A percentile compares a stretch with the other conserved stretches of the same genome.
phyloP scores from a whole-genome alignment of 805 yeast species.

The Kazachstania taianensis region DNA sequence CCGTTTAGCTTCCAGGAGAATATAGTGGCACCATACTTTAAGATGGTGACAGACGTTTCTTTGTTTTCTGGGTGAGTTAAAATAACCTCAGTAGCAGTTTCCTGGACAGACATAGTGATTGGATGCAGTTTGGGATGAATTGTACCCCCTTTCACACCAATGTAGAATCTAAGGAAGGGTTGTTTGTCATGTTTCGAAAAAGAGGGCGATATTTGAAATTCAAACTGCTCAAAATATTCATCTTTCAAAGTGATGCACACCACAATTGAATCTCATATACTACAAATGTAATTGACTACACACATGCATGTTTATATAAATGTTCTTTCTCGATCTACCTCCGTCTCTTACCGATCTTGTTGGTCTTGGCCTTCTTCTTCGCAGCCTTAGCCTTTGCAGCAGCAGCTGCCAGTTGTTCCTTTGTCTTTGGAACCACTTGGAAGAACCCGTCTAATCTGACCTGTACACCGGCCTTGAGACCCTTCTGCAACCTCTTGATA shows the following conservation, averaged over 20 bases:
- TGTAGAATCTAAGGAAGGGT: neutral
- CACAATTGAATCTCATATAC: too few relatives aligned
- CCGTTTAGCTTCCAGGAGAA: conserved; percentile 69
- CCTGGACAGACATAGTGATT: conserved; percentile 57
- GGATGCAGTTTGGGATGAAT: too few relatives aligned
- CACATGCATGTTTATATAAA: too few relatives aligned
- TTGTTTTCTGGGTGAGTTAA: conserved; percentile 45
- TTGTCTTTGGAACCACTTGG: conserved; percentile 49
- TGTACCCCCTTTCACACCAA: too few relatives aligned
- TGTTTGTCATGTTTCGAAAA: neutral
- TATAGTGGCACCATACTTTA: conserved; percentile 84
- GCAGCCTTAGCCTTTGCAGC: conserved; percentile 26
- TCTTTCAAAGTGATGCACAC: neutral
- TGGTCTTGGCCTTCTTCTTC: conserved; percentile 16
- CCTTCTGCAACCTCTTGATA: conserved; percentile 74
- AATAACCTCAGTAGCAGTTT: conserved; percentile 51
- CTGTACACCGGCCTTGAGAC: conserved; percentile 75
- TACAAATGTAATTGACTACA: too few relatives aligned
- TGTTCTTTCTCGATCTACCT: too few relatives aligned
- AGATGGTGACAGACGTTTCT: conserved; percentile 50
- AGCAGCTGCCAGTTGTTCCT: conserved; percentile 32
- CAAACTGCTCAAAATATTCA: neutral
- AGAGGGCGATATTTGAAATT: too few relatives aligned
- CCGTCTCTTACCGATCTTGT: too few relatives aligned
- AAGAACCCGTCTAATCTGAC: conserved; percentile 91